Conservation (phyloP, 257 asterid species). For the Capsicum baccatum region DNA sequence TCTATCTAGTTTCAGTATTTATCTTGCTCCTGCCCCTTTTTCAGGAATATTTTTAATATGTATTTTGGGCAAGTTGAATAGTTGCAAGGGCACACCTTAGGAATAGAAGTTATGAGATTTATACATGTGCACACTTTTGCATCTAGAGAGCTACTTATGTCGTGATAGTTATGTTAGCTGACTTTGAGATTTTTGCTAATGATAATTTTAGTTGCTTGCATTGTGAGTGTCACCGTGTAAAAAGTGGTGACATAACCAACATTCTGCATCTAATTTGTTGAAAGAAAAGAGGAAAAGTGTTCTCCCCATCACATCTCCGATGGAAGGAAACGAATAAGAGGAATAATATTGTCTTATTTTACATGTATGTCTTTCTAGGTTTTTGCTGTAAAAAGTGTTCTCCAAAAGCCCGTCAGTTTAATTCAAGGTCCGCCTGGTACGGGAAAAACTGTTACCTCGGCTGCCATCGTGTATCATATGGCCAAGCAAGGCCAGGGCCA, state of each 20-base stretch:
- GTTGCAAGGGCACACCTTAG: background rate
- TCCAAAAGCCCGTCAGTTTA: slow-evolving; percentile 95
- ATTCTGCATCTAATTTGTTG: background rate
- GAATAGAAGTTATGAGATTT: background rate
- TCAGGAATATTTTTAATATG: background rate
- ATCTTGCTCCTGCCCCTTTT: background rate
- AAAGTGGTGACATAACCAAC: background rate
- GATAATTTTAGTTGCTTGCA: background rate
- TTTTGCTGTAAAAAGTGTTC: slow-evolving; percentile 97
- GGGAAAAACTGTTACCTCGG: slow-evolving; percentile 98
- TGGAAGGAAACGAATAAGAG: slow-evolving; percentile 7
- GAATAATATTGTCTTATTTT: slow-evolving; percentile 14
- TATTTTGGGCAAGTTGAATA: background rate
- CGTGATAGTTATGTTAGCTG: background rate
- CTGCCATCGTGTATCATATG: slow-evolving; percentile 99
- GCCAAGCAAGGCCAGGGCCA: slow-evolving; percentile 99
- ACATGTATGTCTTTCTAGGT: slow-evolving; percentile 54
- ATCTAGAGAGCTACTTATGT: background rate
- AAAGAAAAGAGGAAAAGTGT: background rate
- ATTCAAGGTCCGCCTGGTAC: slow-evolving; percentile 99
- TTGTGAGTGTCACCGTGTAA: slow-evolving; percentile 3
- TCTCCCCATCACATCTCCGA: background rate
- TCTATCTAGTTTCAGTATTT: background rate
- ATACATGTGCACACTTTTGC: background rate
- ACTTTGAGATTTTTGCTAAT: slow-evolving; percentile 9